Conservation (phyloP, 805 yeast species). For the Ogataea thermomethanolica region DNA sequence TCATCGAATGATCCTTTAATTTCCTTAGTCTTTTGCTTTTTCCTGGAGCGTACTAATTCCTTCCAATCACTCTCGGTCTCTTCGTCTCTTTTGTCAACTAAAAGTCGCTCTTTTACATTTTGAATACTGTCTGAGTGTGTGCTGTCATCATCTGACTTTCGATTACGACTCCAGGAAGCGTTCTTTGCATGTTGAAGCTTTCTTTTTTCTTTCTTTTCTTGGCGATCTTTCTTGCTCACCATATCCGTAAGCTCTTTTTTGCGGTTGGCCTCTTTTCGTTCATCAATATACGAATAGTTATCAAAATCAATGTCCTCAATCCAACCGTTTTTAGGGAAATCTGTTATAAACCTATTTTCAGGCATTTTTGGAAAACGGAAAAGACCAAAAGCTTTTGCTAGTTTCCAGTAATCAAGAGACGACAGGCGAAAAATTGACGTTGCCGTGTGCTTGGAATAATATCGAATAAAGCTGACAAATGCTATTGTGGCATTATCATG, state of each 20-base stretch:
- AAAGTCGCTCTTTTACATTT: neutral
- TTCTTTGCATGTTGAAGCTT: neutral
- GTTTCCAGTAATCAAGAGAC: slow-evolving; percentile 63
- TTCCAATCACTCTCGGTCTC: slow-evolving; percentile 81
- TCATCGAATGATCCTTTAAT: slow-evolving; percentile 63
- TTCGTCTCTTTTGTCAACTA: slow-evolving; percentile 21
- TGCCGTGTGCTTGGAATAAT: slow-evolving; percentile 86
- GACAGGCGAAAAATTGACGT: slow-evolving; percentile 79
- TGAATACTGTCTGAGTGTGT: too few relatives aligned
- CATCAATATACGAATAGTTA: slow-evolving; percentile 59
- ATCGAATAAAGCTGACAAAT: slow-evolving; percentile 77
- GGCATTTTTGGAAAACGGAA: slow-evolving; percentile 93
- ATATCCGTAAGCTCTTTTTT: too few relatives aligned
- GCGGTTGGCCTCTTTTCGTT: slow-evolving; percentile 51
- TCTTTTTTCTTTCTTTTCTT: slow-evolving; percentile 39
- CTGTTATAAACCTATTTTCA: slow-evolving; percentile 56
- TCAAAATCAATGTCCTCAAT: slow-evolving; percentile 64
- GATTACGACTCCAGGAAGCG: neutral
- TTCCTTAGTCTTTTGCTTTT: slow-evolving; percentile 48
- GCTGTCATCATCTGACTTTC: slow-evolving; percentile 32
- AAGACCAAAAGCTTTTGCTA: slow-evolving; percentile 77
- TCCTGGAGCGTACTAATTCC: slow-evolving; percentile 63
- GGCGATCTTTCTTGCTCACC: slow-evolving; percentile 42
- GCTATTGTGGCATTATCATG: slow-evolving; percentile 80
- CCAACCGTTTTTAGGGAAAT: slow-evolving; percentile 74